phyloP scores from a whole-genome alignment of 169 alveolate species.

The Plasmodium ovale region DNA sequence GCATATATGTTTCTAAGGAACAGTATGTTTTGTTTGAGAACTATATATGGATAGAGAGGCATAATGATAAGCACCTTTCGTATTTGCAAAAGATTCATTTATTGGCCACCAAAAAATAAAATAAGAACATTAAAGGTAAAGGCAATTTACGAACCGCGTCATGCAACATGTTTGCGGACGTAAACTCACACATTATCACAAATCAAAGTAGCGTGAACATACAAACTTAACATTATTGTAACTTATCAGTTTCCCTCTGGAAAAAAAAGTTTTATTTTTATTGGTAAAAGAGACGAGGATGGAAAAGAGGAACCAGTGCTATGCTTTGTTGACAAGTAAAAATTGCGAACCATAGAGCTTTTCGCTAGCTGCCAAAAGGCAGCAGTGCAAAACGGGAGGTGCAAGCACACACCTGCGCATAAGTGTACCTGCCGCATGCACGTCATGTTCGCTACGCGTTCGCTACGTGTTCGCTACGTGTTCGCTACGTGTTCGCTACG shows the following conservation, averaged over 20 bases:
- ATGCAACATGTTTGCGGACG: too few relatives aligned
- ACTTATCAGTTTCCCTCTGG: conserved; percentile 85
- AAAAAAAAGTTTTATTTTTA: conserved; percentile 83
- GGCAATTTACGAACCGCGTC: neutral
- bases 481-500: too few relatives aligned
- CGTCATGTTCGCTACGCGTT: too few relatives aligned
- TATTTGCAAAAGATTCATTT: conserved; percentile 66
- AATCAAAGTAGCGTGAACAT: too few relatives aligned
- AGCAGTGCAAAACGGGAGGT: neutral
- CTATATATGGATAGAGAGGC: neutral
- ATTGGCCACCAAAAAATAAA: conserved; percentile 86
- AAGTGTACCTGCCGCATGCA: too few relatives aligned
- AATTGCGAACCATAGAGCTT: too few relatives aligned
- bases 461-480: too few relatives aligned
- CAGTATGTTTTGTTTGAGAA: too few relatives aligned
- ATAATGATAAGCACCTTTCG: conserved; percentile 47
- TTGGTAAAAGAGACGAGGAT: conserved; percentile 87
- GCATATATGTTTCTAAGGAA: too few relatives aligned
- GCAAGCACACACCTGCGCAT: neutral
- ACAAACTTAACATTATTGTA: too few relatives aligned
- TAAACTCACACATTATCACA: too few relatives aligned
- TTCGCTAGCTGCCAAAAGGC: too few relatives aligned
- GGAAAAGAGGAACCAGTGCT: conserved; percentile 87
- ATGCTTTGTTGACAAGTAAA: conserved; percentile 85
- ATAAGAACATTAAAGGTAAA: conserved; percentile 74